These are phyloP conservation scores for Smallanthus sonchifolius DNA, from an alignment of 129 eudicot species.

Conservation along the genomic window DNA sequence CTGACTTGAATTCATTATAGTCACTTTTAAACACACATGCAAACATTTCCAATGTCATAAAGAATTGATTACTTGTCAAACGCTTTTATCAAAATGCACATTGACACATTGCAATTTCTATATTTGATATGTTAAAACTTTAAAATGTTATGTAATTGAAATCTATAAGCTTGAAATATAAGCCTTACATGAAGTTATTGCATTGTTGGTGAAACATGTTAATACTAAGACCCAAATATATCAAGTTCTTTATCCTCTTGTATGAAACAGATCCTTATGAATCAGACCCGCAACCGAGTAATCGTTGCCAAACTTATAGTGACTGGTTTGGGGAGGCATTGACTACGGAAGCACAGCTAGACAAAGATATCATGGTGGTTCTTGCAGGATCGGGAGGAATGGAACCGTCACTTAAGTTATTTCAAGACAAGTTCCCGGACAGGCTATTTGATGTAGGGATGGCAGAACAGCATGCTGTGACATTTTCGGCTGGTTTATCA, in stretches of 20 bases:
- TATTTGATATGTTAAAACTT: background rate
- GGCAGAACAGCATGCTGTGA: constrained; percentile 98
- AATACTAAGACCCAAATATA: background rate
- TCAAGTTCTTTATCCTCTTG: constrained; percentile 10
- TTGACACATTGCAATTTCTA: background rate
- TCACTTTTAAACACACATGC: background rate
- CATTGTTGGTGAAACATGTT: background rate
- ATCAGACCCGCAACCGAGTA: constrained; percentile 33
- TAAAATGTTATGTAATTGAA: background rate
- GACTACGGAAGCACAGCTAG: constrained; percentile 60
- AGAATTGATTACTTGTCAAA: background rate
- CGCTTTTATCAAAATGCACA: background rate
- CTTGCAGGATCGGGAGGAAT: constrained; percentile 92
- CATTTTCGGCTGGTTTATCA: constrained; percentile 86
- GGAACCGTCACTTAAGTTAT: constrained; percentile 56
- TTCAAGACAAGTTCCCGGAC: constrained; percentile 56
- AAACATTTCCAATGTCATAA: background rate
- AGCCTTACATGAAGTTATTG: background rate
- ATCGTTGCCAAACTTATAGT: constrained; percentile 49
- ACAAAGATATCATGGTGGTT: constrained; percentile 76
- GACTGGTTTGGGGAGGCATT: constrained; percentile 69
- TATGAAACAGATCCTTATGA: constrained; percentile 43
- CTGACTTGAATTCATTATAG: background rate
- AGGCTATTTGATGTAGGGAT: constrained; percentile 82
- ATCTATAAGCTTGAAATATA: constrained; percentile 6